Evolutionary conservation across 108 stramenopile genomes (phyloP).

Genomic region (Cafeteria roenbergensis): DNA sequence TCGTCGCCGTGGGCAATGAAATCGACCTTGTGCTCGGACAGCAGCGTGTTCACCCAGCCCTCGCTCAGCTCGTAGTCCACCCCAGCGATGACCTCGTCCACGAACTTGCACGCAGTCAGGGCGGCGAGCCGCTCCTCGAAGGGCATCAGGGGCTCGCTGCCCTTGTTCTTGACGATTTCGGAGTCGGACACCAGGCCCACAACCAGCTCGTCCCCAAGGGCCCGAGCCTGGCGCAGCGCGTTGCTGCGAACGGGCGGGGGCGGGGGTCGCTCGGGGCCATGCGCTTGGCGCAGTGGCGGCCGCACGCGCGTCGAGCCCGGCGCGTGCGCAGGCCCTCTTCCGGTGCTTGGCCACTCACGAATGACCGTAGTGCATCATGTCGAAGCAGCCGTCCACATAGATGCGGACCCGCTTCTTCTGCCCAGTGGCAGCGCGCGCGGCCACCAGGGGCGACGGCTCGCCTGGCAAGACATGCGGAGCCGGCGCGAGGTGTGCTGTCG

Average conservation of each 20-base stretch:
- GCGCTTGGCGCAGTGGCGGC: not conserved
- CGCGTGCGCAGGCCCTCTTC: not conserved
- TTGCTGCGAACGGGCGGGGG: constrained; percentile 54
- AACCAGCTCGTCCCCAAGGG: constrained; percentile 80
- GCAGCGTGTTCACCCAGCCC: constrained; percentile 77
- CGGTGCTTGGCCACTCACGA: not conserved
- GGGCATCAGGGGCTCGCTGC: constrained; percentile 72
- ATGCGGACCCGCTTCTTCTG: too few relatives aligned
- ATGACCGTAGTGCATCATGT: constrained; percentile 55
- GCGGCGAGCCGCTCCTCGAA: constrained; percentile 77
- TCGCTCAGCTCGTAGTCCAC: constrained; percentile 90
- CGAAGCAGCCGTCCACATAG: constrained; percentile 52
- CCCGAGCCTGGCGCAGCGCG: constrained; percentile 84
- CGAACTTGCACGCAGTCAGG: constrained; percentile 90
- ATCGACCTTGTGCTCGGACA: constrained; percentile 69
- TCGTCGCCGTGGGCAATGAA: constrained; percentile 94
- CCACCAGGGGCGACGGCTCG: too few relatives aligned
- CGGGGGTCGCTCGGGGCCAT: not conserved
- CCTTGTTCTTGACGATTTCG: constrained; percentile 80
- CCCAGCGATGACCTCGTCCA: constrained; percentile 83
- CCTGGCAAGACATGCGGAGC: too few relatives aligned
- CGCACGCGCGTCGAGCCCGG: not conserved
- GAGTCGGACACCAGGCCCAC: constrained; percentile 93
- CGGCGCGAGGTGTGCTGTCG: too few relatives aligned
- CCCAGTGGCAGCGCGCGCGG: too few relatives aligned